These are phyloP conservation scores for Dipteronia dyeriana DNA, from an alignment of 345 rosid genomes.

Conservation along the genomic window DNA sequence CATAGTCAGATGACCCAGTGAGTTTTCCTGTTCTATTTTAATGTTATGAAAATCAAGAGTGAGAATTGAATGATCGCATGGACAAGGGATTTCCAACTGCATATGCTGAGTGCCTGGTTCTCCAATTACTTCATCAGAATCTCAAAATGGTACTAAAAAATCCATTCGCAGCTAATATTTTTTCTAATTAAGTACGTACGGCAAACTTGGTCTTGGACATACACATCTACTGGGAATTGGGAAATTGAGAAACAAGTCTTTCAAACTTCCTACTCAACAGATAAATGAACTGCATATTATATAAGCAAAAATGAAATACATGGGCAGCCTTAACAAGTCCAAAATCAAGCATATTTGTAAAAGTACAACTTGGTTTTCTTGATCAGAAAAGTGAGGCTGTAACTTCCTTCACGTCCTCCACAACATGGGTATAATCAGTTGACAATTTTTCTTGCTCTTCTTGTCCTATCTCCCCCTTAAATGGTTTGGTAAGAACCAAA, in stretches of 20 bases:
- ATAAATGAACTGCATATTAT: conserved; percentile 8
- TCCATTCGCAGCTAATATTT: neutral
- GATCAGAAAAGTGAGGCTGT: conserved; percentile 49
- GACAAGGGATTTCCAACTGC: neutral
- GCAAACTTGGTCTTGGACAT: neutral
- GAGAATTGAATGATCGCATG: neutral
- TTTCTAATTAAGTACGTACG: neutral
- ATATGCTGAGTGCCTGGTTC: neutral
- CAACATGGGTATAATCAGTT: conserved; percentile 63
- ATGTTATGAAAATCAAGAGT: no score
- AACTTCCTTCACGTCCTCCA: conserved; percentile 64
- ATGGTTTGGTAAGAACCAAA: conserved; percentile 75
- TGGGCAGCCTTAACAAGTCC: conserved; percentile 9
- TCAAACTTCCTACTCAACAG: neutral
- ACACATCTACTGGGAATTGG: neutral
- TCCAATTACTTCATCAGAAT: neutral
- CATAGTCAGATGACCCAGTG: no score
- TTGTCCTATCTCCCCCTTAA: conserved; percentile 67
- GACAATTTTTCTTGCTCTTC: conserved; percentile 72
- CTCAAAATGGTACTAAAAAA: neutral
- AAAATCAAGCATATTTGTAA: conserved; percentile 5
- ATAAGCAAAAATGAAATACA: conserved; percentile 14
- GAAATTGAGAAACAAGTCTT: neutral
- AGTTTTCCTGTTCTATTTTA: no score
- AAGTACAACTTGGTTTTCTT: neutral